Conservation (phyloP, 108 stramenopile species). For the Nannochloropsis oceanica region DNA sequence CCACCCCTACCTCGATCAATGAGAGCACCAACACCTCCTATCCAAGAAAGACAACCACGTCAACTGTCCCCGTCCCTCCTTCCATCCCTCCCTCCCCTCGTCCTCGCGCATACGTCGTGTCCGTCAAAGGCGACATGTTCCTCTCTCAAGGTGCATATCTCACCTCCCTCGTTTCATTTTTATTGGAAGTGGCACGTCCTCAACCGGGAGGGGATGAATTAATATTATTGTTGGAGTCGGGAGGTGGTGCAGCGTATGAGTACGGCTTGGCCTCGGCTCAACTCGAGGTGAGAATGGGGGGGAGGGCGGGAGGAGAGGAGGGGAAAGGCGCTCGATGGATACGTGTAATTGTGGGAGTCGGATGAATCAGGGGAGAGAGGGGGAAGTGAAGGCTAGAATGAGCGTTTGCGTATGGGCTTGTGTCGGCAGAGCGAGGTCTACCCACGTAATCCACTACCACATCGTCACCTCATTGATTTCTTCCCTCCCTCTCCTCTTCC, state of each 20-base stretch:
- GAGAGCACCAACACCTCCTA: too few relatives aligned
- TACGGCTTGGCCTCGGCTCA: conserved; percentile 70
- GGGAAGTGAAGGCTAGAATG: background rate
- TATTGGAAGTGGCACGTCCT: background rate
- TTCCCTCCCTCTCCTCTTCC: background rate
- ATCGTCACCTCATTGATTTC: background rate
- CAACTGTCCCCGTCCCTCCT: background rate
- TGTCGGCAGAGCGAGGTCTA: background rate
- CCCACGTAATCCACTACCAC: too few relatives aligned
- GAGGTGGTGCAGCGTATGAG: conserved; percentile 83
- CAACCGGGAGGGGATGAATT: conserved; percentile 58
- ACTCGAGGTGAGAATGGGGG: too few relatives aligned
- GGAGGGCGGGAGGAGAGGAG: too few relatives aligned
- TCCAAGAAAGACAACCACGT: background rate
- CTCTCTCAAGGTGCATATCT: background rate
- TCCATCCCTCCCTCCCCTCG: background rate
- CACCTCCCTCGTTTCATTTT: background rate
- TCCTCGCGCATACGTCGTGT: background rate
- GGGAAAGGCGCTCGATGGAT: too few relatives aligned
- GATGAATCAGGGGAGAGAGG: background rate
- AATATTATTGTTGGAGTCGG: conserved; percentile 58
- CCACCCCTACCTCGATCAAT: background rate
- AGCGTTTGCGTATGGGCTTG: background rate
- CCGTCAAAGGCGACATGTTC: background rate
- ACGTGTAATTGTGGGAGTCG: too few relatives aligned